A percentile compares a stretch with the other conserved stretches of the same genome.
These are phyloP conservation scores for Symbiodinium natans DNA, from an alignment of 73 alveolate genomes.

Conservation along the genomic window DNA sequence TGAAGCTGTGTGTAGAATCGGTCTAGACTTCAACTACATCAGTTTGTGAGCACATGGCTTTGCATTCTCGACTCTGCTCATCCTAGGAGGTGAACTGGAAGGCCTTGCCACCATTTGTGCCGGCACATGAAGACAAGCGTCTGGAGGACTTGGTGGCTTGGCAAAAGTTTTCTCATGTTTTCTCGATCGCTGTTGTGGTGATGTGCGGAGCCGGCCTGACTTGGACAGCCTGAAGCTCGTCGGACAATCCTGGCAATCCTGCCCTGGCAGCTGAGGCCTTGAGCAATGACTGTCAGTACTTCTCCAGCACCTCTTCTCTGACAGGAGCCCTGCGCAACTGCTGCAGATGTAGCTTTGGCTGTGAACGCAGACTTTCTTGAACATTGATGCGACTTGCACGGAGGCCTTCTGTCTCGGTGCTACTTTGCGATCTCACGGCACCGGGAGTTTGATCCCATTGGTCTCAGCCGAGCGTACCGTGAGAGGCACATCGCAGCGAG, in stretches of 20 bases:
- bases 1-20: no score
- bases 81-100: constrained; percentile 36
- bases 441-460: constrained; percentile 45
- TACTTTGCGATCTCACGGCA: constrained; percentile 65
- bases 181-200: no score
- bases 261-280: constrained; percentile 67
- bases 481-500: neutral
- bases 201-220: no score
- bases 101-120: constrained; percentile 83
- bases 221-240: no score
- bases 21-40: no score
- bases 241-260: no score
- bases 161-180: no score
- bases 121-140: constrained; percentile 58
- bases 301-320: constrained; percentile 68
- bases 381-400: neutral
- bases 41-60: no score
- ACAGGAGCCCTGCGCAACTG: constrained; percentile 12
- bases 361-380: neutral
- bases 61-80: no score
- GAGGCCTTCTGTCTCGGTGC: constrained; percentile 76
- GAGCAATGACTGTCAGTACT: constrained; percentile 29
- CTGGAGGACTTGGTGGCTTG: constrained; percentile 32
- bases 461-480: neutral
- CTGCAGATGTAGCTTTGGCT: neutral